These are phyloP conservation scores for Marchantia paleacea DNA, from an alignment of 225 moss, liverwort and hornwort species.

Conservation along the genomic window DNA sequence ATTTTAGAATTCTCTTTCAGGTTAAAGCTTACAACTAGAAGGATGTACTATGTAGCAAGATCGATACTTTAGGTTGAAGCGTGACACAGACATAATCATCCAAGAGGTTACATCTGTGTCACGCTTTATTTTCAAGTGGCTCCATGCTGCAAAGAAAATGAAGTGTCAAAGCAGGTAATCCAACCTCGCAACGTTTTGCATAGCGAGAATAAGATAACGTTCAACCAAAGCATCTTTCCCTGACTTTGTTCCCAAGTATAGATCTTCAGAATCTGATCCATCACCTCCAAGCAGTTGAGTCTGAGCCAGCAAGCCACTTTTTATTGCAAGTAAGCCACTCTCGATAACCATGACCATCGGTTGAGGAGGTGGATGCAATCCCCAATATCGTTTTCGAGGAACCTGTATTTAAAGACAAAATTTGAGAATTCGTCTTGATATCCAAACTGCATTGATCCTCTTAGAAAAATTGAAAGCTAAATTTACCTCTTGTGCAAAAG, in stretches of 20 bases:
- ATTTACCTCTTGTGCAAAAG: neutral
- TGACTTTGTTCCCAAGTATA: conserved; percentile 63
- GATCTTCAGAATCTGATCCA: conserved; percentile 44
- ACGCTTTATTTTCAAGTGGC: neutral
- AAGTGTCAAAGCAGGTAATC: conserved; percentile 11
- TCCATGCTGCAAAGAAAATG: neutral
- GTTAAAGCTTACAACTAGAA: neutral
- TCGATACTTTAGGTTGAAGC: neutral
- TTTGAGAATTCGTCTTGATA: neutral
- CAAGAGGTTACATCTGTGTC: too few relatives aligned
- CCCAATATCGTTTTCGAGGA: conserved; percentile 93
- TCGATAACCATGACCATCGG: conserved; percentile 70
- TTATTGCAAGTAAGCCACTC: conserved; percentile 78
- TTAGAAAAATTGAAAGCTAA: neutral
- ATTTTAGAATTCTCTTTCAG: too few relatives aligned
- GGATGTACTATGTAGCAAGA: neutral
- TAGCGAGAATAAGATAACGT: conserved; percentile 59
- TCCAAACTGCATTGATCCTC: neutral
- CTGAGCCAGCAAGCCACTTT: conserved; percentile 67
- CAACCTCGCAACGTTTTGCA: conserved; percentile 83
- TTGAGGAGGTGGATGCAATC: conserved; percentile 96
- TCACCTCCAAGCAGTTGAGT: conserved; percentile 51
- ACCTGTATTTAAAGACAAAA: conserved; percentile 42
- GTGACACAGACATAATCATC: too few relatives aligned
- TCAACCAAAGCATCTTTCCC: conserved; percentile 60